Evolutionary conservation across 768 basidiomycete species (phyloP), one percentile per base, ranked within the genome.

Genomic region (Lepiota venenata): DNA sequence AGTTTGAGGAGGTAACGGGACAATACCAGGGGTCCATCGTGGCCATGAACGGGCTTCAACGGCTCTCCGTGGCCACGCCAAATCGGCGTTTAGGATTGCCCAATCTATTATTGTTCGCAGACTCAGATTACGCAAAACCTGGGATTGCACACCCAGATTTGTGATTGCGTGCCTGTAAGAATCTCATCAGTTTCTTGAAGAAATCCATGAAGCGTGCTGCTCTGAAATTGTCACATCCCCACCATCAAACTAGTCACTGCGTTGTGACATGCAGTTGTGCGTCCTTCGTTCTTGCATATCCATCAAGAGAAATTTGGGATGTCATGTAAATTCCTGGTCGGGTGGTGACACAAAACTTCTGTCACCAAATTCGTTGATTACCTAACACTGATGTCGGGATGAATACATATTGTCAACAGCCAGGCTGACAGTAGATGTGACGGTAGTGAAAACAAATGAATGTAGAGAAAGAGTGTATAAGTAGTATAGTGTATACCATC

Each of bases 41-140:
- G 46, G 25, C 32, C 46, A 47, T 21, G 46, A 18, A 47, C 10
- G 46, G 16, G 21, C 41, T 44, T 22, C 29, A 41, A 32, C 52
- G 52, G 52, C 52, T 54, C 52, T 54, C 52, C 52, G 52, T 47
- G n/a, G 29, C 16, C 38, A 32, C 16, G 52, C 21, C 18, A 54
- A 54, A 47, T 39, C 18, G 47, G 45, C 37, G 40, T 18, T 27
- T 18, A 10, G 37, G 52, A 40, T 46, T 54, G 20, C 16, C 22
- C 12, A 18, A 45, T 52, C 38, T 47, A 55, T 55, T 47, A 39
- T 47, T 36, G 53, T 32, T 27, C 29, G 18, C 25, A 9, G 11
- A 35, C 36, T 18, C 41, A 39, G 25, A 45, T 46, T 9, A 11
- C 43, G 21, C 20, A 46, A 27, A 36, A 55, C 48, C 53, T 48